Percentiles rank a stretch among this genome's conserved stretches.
Conservation (phyloP, 345 rosid genomes). For the Dovyalis caffra region DNA sequence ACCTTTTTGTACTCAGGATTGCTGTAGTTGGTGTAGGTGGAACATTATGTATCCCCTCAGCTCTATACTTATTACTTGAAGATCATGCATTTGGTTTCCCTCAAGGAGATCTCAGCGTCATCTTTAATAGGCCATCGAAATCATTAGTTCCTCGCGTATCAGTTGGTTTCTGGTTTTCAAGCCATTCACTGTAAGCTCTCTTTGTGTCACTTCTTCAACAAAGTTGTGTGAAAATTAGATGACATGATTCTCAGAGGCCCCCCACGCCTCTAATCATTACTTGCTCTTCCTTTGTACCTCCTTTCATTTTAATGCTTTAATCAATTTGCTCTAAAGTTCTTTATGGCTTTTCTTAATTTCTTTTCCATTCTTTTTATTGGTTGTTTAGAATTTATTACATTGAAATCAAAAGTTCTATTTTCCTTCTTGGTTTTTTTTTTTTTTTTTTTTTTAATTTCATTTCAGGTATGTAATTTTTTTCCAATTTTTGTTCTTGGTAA, state of each 20-base stretch:
- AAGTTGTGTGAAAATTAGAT: constrained; percentile 27
- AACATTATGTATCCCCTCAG: neutral
- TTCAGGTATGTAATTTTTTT: too few relatives aligned
- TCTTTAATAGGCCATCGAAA: constrained; percentile 16
- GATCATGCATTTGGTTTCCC: constrained; percentile 9
- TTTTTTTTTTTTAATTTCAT: too few relatives aligned
- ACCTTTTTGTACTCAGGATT: neutral
- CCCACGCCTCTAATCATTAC: constrained; percentile 19
- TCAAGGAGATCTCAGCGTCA: neutral
- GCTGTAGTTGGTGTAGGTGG: neutral
- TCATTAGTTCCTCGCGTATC: constrained; percentile 12
- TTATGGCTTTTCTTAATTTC: neutral
- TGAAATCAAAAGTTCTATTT: constrained; percentile 5
- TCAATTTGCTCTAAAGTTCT: constrained; percentile 19
- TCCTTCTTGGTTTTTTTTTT: too few relatives aligned
- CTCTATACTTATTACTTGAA: neutral
- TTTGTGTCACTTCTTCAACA: constrained; percentile 15
- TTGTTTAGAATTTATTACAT: neutral
- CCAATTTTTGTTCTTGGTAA: too few relatives aligned
- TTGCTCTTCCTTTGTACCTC: constrained; percentile 2
- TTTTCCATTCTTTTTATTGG: neutral
- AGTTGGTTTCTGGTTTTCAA: constrained; percentile 5
- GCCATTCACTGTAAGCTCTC: neutral
- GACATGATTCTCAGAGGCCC: constrained; percentile 25
- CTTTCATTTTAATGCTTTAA: constrained; percentile 19